Conservation (phyloP, 2,329 filamentous ascomycete genomes). For the Alternaria sp. region DNA sequence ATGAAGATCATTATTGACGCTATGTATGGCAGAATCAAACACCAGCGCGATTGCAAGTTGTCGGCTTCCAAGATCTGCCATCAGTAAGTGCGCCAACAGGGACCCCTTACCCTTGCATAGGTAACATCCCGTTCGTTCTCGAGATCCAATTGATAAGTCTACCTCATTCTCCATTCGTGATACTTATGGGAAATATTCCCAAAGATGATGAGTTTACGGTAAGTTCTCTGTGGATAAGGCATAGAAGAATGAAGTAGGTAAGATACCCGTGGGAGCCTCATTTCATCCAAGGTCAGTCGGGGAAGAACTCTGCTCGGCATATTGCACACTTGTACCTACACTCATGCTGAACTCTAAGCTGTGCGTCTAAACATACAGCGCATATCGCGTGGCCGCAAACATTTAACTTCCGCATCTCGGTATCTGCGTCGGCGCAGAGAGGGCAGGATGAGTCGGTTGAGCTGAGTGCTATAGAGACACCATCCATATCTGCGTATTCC, state of each 20-base stretch:
- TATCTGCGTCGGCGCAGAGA: slow-evolving; percentile 1
- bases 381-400: slow-evolving; percentile 6
- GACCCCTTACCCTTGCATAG: not conserved
- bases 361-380: slow-evolving; percentile 2
- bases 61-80: not conserved
- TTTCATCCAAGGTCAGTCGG: not conserved
- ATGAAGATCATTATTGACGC: not conserved
- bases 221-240: not conserved
- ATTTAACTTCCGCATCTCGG: slow-evolving; percentile 1
- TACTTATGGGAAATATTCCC: not conserved
- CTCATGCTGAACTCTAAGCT: not conserved
- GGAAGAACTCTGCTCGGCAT: slow-evolving; percentile 11
- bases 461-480: not conserved
- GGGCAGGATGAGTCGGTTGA: not conserved
- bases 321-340: slow-evolving; percentile 11
- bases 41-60: not conserved
- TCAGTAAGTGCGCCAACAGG: not conserved
- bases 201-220: not conserved
- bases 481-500: not conserved
- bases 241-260: not conserved
- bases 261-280: not conserved
- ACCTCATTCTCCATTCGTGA: not conserved
- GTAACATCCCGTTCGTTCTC: not conserved
- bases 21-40: not conserved
- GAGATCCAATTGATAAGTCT: not conserved